phyloP scores from a whole-genome alignment of 2,329 filamentous ascomycete genomes.

The Penicillium fuscoglaucum region DNA sequence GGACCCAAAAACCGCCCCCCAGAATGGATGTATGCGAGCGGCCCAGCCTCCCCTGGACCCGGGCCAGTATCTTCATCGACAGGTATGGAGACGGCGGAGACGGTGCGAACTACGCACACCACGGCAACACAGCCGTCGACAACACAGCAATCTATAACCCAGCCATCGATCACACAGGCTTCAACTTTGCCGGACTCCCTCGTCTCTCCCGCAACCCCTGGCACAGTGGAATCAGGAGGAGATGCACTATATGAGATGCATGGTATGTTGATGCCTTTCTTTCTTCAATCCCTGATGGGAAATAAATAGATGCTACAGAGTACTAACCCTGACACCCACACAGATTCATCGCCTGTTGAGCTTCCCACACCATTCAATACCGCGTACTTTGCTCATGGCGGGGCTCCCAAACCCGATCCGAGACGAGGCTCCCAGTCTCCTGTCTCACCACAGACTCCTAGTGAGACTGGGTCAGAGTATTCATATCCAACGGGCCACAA shows the following conservation, averaged over 20 bases:
- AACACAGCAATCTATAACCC: background rate
- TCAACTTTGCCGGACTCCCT: slow-evolving; percentile 2
- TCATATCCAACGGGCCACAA: background rate
- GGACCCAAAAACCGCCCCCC: background rate
- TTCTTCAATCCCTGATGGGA: background rate
- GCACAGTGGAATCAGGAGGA: slow-evolving; percentile 7
- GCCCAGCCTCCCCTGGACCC: background rate
- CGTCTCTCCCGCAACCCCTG: slow-evolving; percentile 3
- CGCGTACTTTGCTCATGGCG: background rate
- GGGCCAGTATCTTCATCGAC: slow-evolving; percentile 4
- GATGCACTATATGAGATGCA: slow-evolving; percentile 7
- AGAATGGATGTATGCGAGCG: slow-evolving; percentile 3
- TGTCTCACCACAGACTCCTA: slow-evolving; percentile 1
- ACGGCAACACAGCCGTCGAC: background rate
- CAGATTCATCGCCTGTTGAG: slow-evolving; percentile 6
- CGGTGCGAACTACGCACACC: background rate
- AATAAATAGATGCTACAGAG: background rate
- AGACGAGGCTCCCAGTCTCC: slow-evolving; percentile 2
- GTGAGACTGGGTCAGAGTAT: background rate
- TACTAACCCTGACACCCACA: background rate
- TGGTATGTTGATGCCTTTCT: background rate
- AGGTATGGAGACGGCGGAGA: background rate
- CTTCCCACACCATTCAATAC: slow-evolving; percentile 4
- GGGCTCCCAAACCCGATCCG: background rate
- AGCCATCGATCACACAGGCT: background rate